Evolutionary conservation across 371 early-diverging fungal genomes (phyloP), one percentile per base, ranked within the genome.

Genomic region (Blakeslea trispora): DNA sequence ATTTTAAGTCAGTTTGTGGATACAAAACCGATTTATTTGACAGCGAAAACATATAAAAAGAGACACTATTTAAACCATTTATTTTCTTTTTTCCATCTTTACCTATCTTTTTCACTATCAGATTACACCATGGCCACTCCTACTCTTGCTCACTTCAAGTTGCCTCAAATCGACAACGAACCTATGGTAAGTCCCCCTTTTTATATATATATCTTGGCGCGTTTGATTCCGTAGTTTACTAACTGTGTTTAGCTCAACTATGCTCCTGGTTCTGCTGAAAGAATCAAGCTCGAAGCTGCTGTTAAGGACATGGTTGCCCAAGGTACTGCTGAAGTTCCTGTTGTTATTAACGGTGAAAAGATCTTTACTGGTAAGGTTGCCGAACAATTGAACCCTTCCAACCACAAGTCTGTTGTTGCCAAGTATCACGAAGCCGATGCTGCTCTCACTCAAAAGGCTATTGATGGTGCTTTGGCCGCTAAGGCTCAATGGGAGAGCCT

Each of bases 401-500:
- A 96, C 45, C 93, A 97, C 79, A 79, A 84, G 66, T 79, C 79
- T 22, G 82, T 86, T 45, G 79, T 97, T 50, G 90, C 90, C 76
- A 86, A 85, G 51, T 96, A 84, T 81, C 91, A 92, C 71, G 85
- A 93, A 60, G 95, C 95, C 40, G 89, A 88, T 57, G 72, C 80
- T 55, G 75, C 79, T 39, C 73, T 84, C 49, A 81, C 92, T 47
- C 71, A 85, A 56, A 81, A 61, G 81, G 98, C 99, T 21, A 96
- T 98, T 61, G 90, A 91, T 50, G 92, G 91, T 54, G 92, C 97
- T 17, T 76, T 97, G 66, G 83, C 79, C 44, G 96, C 93, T 51
- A 91, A 92, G 75, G 79, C 79, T 50, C 74, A 78, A 44, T 98
- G 99, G 97, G 96, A 96, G 71, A 75, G 87, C 51, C 86, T 96